Conservation (phyloP, 768 basidiomycete genomes). For the Cyclocybe cylindracea region DNA sequence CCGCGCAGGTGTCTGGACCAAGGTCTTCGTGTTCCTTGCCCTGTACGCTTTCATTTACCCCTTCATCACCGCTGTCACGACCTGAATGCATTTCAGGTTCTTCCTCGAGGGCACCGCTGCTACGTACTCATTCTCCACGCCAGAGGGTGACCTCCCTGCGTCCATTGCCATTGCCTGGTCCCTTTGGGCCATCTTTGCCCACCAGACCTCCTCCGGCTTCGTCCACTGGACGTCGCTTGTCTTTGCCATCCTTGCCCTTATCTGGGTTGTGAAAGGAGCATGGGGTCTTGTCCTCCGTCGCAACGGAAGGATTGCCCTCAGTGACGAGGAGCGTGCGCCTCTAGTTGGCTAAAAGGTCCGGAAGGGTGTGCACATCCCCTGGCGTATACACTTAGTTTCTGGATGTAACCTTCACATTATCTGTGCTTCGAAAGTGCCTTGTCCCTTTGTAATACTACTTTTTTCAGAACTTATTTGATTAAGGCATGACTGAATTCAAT, state of each 20-base stretch:
- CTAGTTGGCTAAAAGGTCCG: constrained; percentile 48
- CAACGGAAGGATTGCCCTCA: constrained; percentile 57
- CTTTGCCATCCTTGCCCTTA: constrained; percentile 80
- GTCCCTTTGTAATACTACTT: background rate
- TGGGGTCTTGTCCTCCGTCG: constrained; percentile 54
- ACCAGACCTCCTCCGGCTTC: constrained; percentile 68
- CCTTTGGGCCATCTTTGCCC: constrained; percentile 89
- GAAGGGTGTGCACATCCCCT: background rate
- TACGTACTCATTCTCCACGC: constrained; percentile 91
- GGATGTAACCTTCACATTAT: background rate
- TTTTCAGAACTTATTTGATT: background rate
- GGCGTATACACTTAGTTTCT: no score
- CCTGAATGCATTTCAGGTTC: constrained; percentile 49
- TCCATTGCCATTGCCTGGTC: constrained; percentile 91
- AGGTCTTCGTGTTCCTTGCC: constrained; percentile 92
- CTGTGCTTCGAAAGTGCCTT: background rate
- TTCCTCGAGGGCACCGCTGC: constrained; percentile 91
- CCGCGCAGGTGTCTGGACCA: constrained; percentile 84
- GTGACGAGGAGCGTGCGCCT: constrained; percentile 88
- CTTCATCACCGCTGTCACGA: constrained; percentile 1
- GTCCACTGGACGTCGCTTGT: constrained; percentile 90
- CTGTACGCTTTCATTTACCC: constrained; percentile 48
- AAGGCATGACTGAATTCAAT: no score
- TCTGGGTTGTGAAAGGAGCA: constrained; percentile 82
- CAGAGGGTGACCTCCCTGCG: constrained; percentile 91